A percentile compares a stretch with the other conserved stretches of the same genome.
These are phyloP conservation scores for Populus nigra DNA, from an alignment of 345 rosid genomes.

Conservation along the genomic window DNA sequence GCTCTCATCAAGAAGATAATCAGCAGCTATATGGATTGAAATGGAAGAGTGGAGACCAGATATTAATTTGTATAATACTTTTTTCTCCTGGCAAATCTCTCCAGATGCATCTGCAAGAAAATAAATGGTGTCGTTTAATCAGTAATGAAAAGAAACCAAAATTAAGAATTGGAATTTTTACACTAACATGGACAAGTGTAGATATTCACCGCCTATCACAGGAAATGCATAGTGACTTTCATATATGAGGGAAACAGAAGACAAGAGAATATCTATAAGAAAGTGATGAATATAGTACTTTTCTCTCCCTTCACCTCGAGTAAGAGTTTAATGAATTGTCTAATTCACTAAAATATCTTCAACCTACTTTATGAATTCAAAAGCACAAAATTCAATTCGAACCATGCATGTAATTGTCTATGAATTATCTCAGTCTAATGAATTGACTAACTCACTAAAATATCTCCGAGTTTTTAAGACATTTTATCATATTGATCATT, in stretches of 20 bases:
- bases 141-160: neutral
- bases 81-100: slow-evolving; percentile 81
- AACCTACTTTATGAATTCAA: neutral
- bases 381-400: neutral
- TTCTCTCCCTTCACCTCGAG: neutral
- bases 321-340: neutral
- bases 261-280: neutral
- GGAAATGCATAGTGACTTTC: neutral
- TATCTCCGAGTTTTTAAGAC: neutral
- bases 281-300: neutral
- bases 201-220: neutral
- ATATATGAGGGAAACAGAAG: neutral
- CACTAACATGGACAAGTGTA: neutral
- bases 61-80: slow-evolving; percentile 77
- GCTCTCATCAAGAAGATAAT: slow-evolving; percentile 36
- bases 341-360: neutral
- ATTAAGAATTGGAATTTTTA: neutral
- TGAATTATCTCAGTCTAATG: neutral
- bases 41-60: slow-evolving; percentile 98
- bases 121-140: neutral
- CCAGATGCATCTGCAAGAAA: slow-evolving; percentile 60
- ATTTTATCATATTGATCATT: neutral
- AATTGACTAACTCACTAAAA: neutral
- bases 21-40: slow-evolving; percentile 56
- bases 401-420: neutral